Evolutionary conservation across 495 filamentous ascomycete species (phyloP).

Genomic region (Trichoderma asperelloides): DNA sequence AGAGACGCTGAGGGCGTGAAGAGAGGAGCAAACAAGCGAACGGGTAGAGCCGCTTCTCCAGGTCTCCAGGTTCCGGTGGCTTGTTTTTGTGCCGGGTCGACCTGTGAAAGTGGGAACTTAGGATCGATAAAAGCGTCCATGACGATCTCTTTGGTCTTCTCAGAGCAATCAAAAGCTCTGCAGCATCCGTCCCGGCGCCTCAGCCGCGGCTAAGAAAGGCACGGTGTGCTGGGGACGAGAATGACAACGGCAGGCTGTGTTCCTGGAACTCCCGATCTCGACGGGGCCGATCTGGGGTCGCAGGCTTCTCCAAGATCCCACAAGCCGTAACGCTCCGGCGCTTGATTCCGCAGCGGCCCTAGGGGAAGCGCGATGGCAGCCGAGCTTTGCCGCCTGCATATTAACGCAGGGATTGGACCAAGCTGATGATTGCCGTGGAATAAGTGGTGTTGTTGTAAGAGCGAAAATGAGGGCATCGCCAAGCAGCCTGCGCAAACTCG

Average conservation of each 20-base stretch:
- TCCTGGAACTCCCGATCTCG: conserved; percentile 7
- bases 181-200: neutral
- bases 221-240: neutral
- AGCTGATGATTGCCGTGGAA: neutral
- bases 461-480: conserved; percentile 2
- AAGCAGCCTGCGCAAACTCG: neutral
- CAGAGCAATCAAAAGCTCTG: neutral
- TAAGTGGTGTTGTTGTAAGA: neutral
- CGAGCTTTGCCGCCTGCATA: conserved; percentile 3
- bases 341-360: conserved; percentile 4
- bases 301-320: conserved; percentile 7
- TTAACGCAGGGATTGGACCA: neutral
- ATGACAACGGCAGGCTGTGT: neutral
- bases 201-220: neutral
- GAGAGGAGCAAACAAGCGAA: neutral
- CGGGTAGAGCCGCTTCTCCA: conserved; percentile 3
- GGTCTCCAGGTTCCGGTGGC: neutral
- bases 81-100: neutral
- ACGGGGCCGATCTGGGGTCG: conserved; percentile 8
- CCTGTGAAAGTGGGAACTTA: neutral
- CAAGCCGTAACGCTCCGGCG: conserved; percentile 8
- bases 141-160: neutral
- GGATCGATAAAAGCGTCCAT: neutral
- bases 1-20: neutral
- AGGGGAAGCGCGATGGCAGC: conserved; percentile 5